Evolutionary conservation across 257 asterid species (phyloP).

Genomic region (Solanum chilense): DNA sequence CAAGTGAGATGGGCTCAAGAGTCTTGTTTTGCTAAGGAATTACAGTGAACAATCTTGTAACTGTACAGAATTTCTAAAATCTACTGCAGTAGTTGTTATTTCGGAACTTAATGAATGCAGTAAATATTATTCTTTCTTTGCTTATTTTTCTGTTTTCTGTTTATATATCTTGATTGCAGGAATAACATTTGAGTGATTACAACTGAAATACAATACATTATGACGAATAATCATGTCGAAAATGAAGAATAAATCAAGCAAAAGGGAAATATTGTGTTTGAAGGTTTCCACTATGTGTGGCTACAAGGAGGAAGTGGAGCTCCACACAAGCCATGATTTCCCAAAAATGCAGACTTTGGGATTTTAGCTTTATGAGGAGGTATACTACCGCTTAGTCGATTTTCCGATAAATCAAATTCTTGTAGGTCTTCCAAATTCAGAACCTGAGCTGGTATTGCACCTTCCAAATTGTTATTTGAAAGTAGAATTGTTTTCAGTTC

Average conservation of each 20-base stretch:
- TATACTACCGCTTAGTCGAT: conserved; percentile 41
- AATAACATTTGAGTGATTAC: background rate
- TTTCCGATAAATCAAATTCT: conserved; percentile 37
- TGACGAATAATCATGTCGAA: background rate
- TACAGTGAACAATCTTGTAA: background rate
- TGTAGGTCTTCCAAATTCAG: conserved; percentile 33
- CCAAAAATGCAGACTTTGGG: conserved; percentile 31
- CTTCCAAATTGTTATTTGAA: conserved; percentile 39
- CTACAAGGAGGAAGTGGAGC: conserved; percentile 61
- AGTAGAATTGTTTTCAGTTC: conserved; percentile 21
- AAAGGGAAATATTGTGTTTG: background rate
- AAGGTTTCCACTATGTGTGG: background rate
- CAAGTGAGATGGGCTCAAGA: too few relatives aligned
- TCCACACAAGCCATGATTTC: conserved; percentile 65
- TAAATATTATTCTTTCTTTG: too few relatives aligned
- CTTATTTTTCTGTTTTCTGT: too few relatives aligned
- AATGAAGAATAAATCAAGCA: background rate
- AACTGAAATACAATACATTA: background rate
- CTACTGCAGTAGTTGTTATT: too few relatives aligned
- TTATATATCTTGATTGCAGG: too few relatives aligned
- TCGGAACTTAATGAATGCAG: too few relatives aligned
- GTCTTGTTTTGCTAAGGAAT: too few relatives aligned
- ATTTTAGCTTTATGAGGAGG: conserved; percentile 36
- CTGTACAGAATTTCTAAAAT: background rate
- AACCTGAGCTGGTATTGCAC: conserved; percentile 37